These are phyloP conservation scores for Plectosphaerella plurivora DNA, from an alignment of 2,329 filamentous ascomycete species.

Conservation along the genomic window DNA sequence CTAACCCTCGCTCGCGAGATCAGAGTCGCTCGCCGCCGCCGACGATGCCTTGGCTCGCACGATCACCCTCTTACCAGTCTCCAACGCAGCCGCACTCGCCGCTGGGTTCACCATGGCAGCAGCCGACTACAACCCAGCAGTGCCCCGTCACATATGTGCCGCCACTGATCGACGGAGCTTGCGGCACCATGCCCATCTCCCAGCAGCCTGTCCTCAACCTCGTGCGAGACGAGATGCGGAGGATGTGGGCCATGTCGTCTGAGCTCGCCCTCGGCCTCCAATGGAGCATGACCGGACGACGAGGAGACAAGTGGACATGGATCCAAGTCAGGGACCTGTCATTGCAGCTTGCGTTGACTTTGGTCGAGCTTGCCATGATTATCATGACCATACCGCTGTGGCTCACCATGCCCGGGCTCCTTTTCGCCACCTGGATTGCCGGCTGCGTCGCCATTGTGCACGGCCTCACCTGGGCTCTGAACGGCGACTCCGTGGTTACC, in stretches of 20 bases:
- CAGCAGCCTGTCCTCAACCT: slow-evolving; percentile 15
- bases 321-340: slow-evolving; percentile 10
- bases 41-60: slow-evolving; percentile 9
- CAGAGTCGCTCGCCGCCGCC: slow-evolving; percentile 5
- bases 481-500: slow-evolving; percentile 16
- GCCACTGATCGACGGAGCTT: slow-evolving; percentile 27
- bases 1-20: background rate
- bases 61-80: slow-evolving; percentile 11
- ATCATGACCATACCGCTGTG: slow-evolving; percentile 18
- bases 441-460: slow-evolving; percentile 16
- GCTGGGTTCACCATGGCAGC: slow-evolving; percentile 4
- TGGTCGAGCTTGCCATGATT: slow-evolving; percentile 20
- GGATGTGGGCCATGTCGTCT: slow-evolving; percentile 13
- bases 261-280: slow-evolving; percentile 15
- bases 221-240: slow-evolving; percentile 16
- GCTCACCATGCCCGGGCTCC: slow-evolving; percentile 21
- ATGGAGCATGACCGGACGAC: slow-evolving; percentile 10
- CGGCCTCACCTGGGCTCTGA: slow-evolving; percentile 22
- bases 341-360: slow-evolving; percentile 17
- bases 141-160: slow-evolving; percentile 26
- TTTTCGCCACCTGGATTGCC: slow-evolving; percentile 21
- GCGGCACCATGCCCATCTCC: slow-evolving; percentile 23
- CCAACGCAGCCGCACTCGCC: slow-evolving; percentile 3
- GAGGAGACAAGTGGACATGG: background rate
- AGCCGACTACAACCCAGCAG: slow-evolving; percentile 5